These are phyloP conservation scores for Elsinoe perseae DNA, from an alignment of 2,329 filamentous ascomycete genomes.

Conservation along the genomic window DNA sequence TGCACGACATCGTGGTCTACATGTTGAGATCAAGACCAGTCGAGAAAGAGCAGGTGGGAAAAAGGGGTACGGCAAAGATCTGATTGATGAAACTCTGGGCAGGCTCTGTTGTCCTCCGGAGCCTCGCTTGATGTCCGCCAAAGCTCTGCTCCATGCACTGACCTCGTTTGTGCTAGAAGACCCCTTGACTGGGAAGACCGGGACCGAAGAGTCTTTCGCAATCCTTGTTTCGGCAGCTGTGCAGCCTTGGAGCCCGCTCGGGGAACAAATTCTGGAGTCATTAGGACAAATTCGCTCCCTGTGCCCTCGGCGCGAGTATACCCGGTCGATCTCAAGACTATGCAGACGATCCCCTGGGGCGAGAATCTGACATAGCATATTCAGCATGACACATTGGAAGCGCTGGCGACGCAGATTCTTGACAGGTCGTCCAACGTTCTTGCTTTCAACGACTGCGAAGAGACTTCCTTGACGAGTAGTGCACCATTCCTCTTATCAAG, in stretches of 20 bases:
- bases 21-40: slow-evolving; percentile 34
- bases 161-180: slow-evolving; percentile 55
- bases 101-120: slow-evolving; percentile 48
- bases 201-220: slow-evolving; percentile 47
- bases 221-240: slow-evolving; percentile 22
- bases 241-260: slow-evolving; percentile 23
- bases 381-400: slow-evolving; percentile 36
- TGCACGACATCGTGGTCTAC: background rate
- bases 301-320: slow-evolving; percentile 37
- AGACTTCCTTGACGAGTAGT: background rate
- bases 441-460: background rate
- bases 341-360: slow-evolving; percentile 42
- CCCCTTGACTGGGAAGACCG: slow-evolving; percentile 50
- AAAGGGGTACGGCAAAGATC: slow-evolving; percentile 50
- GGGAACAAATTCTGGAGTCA: slow-evolving; percentile 18
- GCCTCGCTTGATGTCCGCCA: slow-evolving; percentile 43
- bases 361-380: slow-evolving; percentile 31
- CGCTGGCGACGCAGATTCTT: background rate
- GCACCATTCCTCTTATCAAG: background rate
- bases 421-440: background rate
- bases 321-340: slow-evolving; percentile 32
- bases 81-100: slow-evolving; percentile 47
- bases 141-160: slow-evolving; percentile 52
- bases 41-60: too few relatives aligned
- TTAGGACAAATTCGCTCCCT: slow-evolving; percentile 27